Conservation (phyloP, 106 monocot genomes). For the Apostasia shenzhenica region DNA sequence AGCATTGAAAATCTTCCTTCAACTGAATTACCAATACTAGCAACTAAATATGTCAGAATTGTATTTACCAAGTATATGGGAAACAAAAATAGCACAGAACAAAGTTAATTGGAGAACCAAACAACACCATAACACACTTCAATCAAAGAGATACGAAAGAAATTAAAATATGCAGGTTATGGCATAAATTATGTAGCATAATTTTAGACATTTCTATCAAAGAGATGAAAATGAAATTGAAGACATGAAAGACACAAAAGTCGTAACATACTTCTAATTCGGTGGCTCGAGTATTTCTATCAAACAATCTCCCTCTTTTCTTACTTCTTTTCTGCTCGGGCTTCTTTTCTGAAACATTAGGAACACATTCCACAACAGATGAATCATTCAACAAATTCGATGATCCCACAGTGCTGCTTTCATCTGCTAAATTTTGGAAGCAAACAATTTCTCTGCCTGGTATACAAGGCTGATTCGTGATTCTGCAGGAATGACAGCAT, state of each 20-base stretch:
- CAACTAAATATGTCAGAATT: no score
- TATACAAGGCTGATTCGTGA: conserved; percentile 1
- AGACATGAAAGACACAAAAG: conserved; percentile 9
- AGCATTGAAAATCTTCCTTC: no score
- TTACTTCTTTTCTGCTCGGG: conserved; percentile 25
- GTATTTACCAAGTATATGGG: no score
- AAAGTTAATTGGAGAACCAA: no score
- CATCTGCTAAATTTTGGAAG: conserved; percentile 8
- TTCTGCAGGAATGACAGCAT: conserved; percentile 12
- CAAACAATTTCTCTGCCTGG: conserved; percentile 21
- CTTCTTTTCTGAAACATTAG: conserved; percentile 16
- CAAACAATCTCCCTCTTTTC: conserved; percentile 83
- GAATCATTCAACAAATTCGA: conserved; percentile 4
- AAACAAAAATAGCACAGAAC: no score
- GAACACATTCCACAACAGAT: not conserved
- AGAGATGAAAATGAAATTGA: not conserved
- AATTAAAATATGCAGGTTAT: no score
- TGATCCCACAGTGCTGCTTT: conserved; percentile 11
- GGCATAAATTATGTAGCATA: no score
- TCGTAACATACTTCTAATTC: conserved; percentile 65
- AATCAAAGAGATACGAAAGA: no score
- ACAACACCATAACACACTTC: no score
- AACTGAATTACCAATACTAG: no score
- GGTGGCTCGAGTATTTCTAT: conserved; percentile 72
- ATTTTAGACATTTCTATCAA: not conserved